Base-by-base conservation (phyloP, 305 asterid species). In the Rubia peregrina region DNA sequence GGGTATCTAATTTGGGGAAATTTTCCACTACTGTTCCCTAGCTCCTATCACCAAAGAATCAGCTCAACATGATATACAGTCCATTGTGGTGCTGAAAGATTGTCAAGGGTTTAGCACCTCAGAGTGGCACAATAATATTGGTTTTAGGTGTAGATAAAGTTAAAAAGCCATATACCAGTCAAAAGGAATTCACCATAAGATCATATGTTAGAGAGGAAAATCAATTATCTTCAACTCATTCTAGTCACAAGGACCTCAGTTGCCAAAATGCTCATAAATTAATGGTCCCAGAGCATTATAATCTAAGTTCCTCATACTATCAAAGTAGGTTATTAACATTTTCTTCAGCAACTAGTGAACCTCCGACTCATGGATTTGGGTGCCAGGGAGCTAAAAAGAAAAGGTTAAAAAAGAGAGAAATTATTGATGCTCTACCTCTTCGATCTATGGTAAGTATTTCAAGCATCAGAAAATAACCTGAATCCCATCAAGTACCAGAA, bases 401-500 rank as follows among this genome's bases (percentile, higher is more conserved):
- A 51, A 1, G 59, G 24, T 17, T 51, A 51, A 51, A 48, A 56
- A 30, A 16, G 43, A 13, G 12, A 62, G 6, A 63, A 61, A 33
- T n/a, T 64, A 33, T 38, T 17, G 12, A 38, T 17, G 22, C 68
- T 40, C 8, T 6, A 41, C 5, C 17, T 40, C n/a, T n/a, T 57
- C 19, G 12, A 63, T 57, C 13, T 19, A 63, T 17, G 4, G 33
- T 7, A n/a, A 68, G 61, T 36, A 67, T 21, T 14, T 46, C 30
- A 30, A 36, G 36, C 43, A 43, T 12, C 71, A 73, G 72, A 69
- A 75, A 72, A 30, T 26, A 71, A 91, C 97, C 97, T 91, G 98
- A 74, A 94, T 87, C 24, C 96, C 91, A 61, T 91, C 97, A 75
- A 94, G 97, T 81, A 91, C 93, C 33, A 94, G 91, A 80, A 94